Evolutionary conservation across 202 grass and related monocot genomes (phyloP), one percentile per base, ranked within the genome.

Genomic region (Carex sylvatica): DNA sequence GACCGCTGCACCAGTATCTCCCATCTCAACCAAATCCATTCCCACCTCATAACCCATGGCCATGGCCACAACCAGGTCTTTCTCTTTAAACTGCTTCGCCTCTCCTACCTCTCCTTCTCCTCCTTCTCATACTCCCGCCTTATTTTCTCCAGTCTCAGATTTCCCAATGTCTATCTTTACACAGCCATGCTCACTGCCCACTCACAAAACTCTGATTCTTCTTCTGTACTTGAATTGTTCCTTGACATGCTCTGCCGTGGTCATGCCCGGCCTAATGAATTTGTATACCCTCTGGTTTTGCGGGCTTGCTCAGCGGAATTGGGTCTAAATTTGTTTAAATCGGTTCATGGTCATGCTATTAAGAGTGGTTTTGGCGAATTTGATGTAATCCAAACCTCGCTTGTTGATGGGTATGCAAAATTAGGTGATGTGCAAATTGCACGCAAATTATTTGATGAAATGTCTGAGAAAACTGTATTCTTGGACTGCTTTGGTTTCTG

Each of bases 121-220:
- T 86, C 91, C 85, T 83, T 94, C 10, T 36, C 66, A 59, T 94
- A 92, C 84, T 92, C 94, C 49, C 88, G 88, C 78, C 79, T 79
- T 76, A 86, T 97, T 83, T 97, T 97, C 83, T 86, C 91, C 55
- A 82, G 86, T 64, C 78, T 87, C 69, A 76, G 68, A 8, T 20
- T 68, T 55, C 92, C 90, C 38, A 94, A 92, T 54, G 85, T 92
- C 73, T 94, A 87, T 86, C 87, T 97, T 36, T 90, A 94, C 85
- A 91, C 94, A 62, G 92, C 92, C 20, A 91, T 92, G 70, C 68
- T 92, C 79, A 91, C 94, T n/a, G 88, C 87, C 61, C 89, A 97
- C 54, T 83, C 87, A 2, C 83, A 77, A 35, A 16, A 22, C 4
- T 59, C 24, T 10, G 46, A 49, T 56, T 52, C 46, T 8, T 36